Conservation (phyloP, 2,329 filamentous ascomycete species). For the Phialophora expanda region DNA sequence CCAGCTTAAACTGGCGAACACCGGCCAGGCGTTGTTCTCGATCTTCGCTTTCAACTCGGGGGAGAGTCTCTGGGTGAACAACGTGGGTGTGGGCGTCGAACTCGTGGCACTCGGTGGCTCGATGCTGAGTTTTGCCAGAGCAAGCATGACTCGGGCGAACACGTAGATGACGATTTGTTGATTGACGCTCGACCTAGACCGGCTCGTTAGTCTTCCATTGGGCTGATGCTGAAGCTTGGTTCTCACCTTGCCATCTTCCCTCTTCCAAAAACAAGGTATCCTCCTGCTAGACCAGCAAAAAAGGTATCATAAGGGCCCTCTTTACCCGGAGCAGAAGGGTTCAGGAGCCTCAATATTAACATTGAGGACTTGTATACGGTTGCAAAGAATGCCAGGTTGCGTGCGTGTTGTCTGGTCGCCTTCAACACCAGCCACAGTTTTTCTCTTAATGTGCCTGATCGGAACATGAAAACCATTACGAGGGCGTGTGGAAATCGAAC, state of each 20-base stretch:
- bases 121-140: constrained; percentile 80
- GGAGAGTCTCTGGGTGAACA: constrained; percentile 42
- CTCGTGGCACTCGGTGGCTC: constrained; percentile 57
- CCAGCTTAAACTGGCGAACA: constrained; percentile 91
- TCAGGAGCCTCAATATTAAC: constrained; percentile 70
- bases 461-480: constrained; percentile 98
- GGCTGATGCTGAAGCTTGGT: constrained; percentile 68
- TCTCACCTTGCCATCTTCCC: constrained; percentile 64
- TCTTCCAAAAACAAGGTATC: constrained; percentile 90
- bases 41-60: constrained; percentile 51
- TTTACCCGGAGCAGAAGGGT: constrained; percentile 54
- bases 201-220: constrained; percentile 8
- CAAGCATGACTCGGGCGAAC: constrained; percentile 86
- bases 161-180: constrained; percentile 92
- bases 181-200: constrained; percentile 27
- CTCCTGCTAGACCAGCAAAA: constrained; percentile 82
- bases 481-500: constrained; percentile 97
- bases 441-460: constrained; percentile 84
- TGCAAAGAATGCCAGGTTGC: constrained; percentile 89
- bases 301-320: constrained; percentile 81
- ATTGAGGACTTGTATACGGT: constrained; percentile 86
- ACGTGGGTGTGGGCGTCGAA: constrained; percentile 36
- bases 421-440: constrained; percentile 79
- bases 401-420: constrained; percentile 87
- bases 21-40: constrained; percentile 81